Conservation (phyloP, 164 flowering plant genomes). For the Akebia trifoliata region DNA sequence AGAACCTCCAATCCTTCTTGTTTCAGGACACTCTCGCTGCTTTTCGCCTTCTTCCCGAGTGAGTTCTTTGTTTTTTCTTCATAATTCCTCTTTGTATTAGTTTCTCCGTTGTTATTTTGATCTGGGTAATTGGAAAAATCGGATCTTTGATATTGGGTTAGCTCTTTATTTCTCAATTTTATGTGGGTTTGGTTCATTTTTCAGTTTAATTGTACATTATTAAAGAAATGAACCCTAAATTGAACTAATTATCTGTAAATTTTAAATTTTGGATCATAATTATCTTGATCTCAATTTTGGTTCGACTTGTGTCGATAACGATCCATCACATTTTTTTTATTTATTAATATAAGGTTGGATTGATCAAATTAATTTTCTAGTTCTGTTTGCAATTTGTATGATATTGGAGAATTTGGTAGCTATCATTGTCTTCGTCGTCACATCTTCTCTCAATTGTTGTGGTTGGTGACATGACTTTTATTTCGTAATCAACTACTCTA, state of each 20-base stretch:
- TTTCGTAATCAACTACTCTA: too few relatives aligned
- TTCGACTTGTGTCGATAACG: background rate
- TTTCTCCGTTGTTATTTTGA: background rate
- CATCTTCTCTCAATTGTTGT: too few relatives aligned
- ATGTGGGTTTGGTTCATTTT: background rate
- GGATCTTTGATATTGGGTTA: too few relatives aligned
- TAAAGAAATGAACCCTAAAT: slow-evolving; percentile 1
- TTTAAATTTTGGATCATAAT: background rate
- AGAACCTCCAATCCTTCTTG: slow-evolving; percentile 57
- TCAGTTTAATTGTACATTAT: background rate
- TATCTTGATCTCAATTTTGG: background rate
- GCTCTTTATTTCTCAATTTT: too few relatives aligned
- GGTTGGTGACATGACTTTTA: too few relatives aligned
- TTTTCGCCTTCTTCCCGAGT: slow-evolving; percentile 72
- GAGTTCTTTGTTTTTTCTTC: slow-evolving; percentile 15
- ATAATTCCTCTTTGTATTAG: background rate
- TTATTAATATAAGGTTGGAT: too few relatives aligned
- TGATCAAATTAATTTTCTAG: too few relatives aligned
- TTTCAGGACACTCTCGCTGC: slow-evolving; percentile 67
- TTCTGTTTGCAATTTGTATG: too few relatives aligned
- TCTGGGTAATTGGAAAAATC: too few relatives aligned
- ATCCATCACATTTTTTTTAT: too few relatives aligned
- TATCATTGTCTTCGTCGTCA: too few relatives aligned
- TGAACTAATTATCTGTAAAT: background rate
- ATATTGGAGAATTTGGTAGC: too few relatives aligned